A percentile compares a stretch with the other conserved stretches of the same genome.
These are phyloP conservation scores for Onygenales sp. DNA, from an alignment of 2,329 filamentous ascomycete genomes.

Conservation along the genomic window DNA sequence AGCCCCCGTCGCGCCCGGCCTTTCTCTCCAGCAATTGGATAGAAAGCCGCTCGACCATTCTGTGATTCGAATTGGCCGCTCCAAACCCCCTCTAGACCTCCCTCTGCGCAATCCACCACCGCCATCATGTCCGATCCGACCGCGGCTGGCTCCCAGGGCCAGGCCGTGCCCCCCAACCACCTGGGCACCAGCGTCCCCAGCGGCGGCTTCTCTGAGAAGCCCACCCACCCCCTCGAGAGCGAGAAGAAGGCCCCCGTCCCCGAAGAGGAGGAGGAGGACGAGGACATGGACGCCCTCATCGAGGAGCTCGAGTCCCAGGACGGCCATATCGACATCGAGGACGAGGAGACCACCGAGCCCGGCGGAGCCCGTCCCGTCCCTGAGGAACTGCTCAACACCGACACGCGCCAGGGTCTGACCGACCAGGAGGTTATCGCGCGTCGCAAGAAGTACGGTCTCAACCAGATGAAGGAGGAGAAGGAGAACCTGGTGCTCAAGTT, in stretches of 20 bases:
- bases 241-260: slow-evolving; percentile 12
- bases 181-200: slow-evolving; percentile 16
- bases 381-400: slow-evolving; percentile 69
- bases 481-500: slow-evolving; percentile 80
- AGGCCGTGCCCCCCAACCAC: slow-evolving; percentile 14
- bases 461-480: slow-evolving; percentile 87
- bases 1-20: neutral
- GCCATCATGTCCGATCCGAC: slow-evolving; percentile 9
- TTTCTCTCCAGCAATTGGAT: neutral
- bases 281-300: slow-evolving; percentile 79
- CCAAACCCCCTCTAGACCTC: neutral
- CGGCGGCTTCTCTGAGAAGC: slow-evolving; percentile 13
- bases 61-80: neutral
- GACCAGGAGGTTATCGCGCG: slow-evolving; percentile 55
- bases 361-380: slow-evolving; percentile 52
- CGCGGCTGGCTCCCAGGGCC: slow-evolving; percentile 11
- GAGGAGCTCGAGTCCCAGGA: slow-evolving; percentile 79
- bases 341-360: slow-evolving; percentile 45
- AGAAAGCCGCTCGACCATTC: neutral
- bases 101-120: neutral
- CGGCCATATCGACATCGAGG: slow-evolving; percentile 56
- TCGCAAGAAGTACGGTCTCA: slow-evolving; percentile 68
- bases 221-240: neutral
- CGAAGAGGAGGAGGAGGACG: slow-evolving; percentile 63
- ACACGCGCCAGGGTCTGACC: slow-evolving; percentile 62